phyloP scores from a whole-genome alignment of 148 eudicot genomes.

The Chenopodium suecicum region DNA sequence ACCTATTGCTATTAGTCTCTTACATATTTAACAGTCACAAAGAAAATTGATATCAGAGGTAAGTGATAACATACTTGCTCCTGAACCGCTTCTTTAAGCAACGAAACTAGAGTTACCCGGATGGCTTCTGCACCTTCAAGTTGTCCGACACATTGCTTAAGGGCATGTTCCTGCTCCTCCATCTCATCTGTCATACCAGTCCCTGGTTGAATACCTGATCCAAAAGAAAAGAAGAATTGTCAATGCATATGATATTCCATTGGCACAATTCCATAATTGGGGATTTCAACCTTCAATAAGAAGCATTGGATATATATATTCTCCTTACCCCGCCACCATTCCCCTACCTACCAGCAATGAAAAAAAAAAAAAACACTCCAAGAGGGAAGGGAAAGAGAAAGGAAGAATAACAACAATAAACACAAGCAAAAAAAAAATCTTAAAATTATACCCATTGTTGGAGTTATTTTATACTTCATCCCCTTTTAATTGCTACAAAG shows the following conservation, averaged over 20 bases:
- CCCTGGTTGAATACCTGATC: conserved; percentile 54
- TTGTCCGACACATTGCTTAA: conserved; percentile 62
- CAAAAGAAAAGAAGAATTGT: conserved; percentile 11
- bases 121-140: conserved; percentile 72
- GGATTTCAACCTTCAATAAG: not conserved
- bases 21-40: too few species aligned
- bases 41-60: not conserved
- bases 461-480: not conserved
- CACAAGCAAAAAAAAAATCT: too few species aligned
- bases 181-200: conserved; percentile 54
- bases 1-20: too few species aligned
- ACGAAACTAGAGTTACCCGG: conserved; percentile 57
- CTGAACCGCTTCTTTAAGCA: conserved; percentile 74
- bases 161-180: conserved; percentile 67
- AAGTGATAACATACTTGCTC: conserved; percentile 58
- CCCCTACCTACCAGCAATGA: too few species aligned
- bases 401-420: not conserved
- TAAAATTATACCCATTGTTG: not conserved
- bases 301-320: not conserved
- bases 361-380: too few species aligned
- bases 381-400: not conserved
- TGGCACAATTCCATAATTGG: not conserved
- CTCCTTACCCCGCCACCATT: too few species aligned
- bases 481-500: too few species aligned
- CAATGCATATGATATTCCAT: not conserved